Evolutionary conservation across 257 asterid genomes (phyloP), one percentile per base, ranked within the genome.

Genomic region (Nicotiana undulata): DNA sequence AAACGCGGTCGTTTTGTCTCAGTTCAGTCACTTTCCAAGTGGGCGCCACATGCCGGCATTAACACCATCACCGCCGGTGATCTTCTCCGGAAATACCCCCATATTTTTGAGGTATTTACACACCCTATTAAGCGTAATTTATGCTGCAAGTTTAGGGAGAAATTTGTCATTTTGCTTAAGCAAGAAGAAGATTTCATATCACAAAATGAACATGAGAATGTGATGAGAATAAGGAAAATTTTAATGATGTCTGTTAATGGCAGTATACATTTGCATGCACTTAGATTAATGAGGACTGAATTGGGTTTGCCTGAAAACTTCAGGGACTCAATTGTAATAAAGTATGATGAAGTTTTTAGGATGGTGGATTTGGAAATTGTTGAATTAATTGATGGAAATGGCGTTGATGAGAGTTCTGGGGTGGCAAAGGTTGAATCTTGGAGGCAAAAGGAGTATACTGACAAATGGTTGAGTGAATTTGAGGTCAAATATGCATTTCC

Each of bases 401-500:
- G 11, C n/a, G 53, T 5, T 32, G 82, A 80, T 68, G 76, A 6
- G 55, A 82, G 55, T 55, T 84, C 72, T 60, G 12, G 75, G n/a
- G 82, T 84, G n/a, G 97, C 97, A 1, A 86, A 91, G 85, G 86
- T 93, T 26, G 99, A 93, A 78, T 83, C 87, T 61, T 95, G 99
- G 98, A 89, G 98, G 64, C 92, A 89, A 70, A 90, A 15, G 63
- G 98, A 93, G 84, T 95, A 87, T 66, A 85, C 18, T 34, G 97
- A 91, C 85, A 92, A 90, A 81, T 95, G 98, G 98, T 78, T 93
- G 86, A 91, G 99, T 64, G 99, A 91, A 76, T 95, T 89, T 22
- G 98, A 93, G 89, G 93, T 91, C 0, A 93, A 93, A 74, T 91
- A 90, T 49, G 93, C 99, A 3, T 93, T 95, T 72, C 97, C 97